phyloP scores from a whole-genome alignment of 768 basidiomycete genomes.

The Trametes cingulata region DNA sequence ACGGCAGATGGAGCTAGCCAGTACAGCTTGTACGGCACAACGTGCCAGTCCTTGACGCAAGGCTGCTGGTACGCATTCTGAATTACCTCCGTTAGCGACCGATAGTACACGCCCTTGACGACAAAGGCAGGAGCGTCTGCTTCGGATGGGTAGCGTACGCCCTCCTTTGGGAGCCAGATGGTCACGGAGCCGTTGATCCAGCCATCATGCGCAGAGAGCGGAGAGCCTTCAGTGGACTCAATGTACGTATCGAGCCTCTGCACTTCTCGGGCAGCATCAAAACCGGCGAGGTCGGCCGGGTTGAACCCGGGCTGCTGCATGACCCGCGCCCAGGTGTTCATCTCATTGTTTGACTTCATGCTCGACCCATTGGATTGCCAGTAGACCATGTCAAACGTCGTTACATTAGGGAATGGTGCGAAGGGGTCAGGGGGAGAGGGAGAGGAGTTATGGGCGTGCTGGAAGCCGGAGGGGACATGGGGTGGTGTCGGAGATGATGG shows the following conservation, averaged over 20 bases:
- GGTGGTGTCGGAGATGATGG: too few species aligned
- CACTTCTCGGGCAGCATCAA: slow-evolving; percentile 4
- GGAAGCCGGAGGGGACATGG: too few species aligned
- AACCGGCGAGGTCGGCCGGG: neutral
- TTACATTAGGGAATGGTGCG: slow-evolving; percentile 13
- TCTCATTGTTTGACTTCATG: slow-evolving; percentile 29
- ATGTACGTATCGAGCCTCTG: slow-evolving; percentile 9
- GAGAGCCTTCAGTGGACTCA: slow-evolving; percentile 15
- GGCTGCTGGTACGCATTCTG: slow-evolving; percentile 16
- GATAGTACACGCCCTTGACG: slow-evolving; percentile 32
- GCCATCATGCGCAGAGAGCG: slow-evolving; percentile 16
- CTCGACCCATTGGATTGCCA: slow-evolving; percentile 33
- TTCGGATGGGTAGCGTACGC: slow-evolving; percentile 18
- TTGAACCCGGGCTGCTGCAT: slow-evolving; percentile 1
- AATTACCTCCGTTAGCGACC: slow-evolving; percentile 30
- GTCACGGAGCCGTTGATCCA: slow-evolving; percentile 19
- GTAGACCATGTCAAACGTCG: slow-evolving; percentile 27
- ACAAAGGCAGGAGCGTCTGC: slow-evolving; percentile 31
- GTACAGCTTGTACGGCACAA: slow-evolving; percentile 5
- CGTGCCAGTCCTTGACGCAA: neutral
- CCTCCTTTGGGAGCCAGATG: slow-evolving; percentile 27
- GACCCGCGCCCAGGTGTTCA: slow-evolving; percentile 26
- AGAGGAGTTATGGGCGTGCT: too few species aligned
- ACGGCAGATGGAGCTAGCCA: too few species aligned
- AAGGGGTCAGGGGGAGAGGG: neutral